These are phyloP conservation scores for Phialophora verrucosa DNA, from an alignment of 2,329 filamentous ascomycete species.

Conservation along the genomic window DNA sequence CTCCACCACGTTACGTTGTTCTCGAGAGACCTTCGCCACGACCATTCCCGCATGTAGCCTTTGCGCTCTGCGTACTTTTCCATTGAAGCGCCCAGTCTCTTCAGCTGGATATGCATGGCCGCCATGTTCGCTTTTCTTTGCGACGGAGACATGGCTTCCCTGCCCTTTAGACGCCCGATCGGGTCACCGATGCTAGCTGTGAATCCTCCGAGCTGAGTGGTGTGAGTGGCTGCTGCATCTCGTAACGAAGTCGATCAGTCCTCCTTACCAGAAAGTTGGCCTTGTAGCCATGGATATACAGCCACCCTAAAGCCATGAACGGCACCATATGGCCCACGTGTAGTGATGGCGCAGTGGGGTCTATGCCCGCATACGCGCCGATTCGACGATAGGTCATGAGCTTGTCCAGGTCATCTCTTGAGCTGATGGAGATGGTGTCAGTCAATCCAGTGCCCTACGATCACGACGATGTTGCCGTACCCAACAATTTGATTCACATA, in stretches of 20 bases:
- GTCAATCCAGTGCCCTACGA: background rate
- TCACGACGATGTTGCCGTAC: slow-evolving; percentile 40
- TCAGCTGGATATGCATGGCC: slow-evolving; percentile 57
- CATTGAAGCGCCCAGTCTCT: slow-evolving; percentile 75
- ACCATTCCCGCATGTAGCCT: slow-evolving; percentile 67
- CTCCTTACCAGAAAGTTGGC: slow-evolving; percentile 50
- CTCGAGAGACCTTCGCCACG: slow-evolving; percentile 69
- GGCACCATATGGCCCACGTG: slow-evolving; percentile 59
- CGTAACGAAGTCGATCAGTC: background rate
- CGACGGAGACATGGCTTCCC: slow-evolving; percentile 46
- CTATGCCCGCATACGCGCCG: slow-evolving; percentile 56
- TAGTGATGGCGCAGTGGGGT: slow-evolving; percentile 57
- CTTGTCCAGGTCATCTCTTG: slow-evolving; percentile 51
- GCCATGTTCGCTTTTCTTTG: slow-evolving; percentile 54
- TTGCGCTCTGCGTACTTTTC: slow-evolving; percentile 68
- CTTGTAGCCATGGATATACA: slow-evolving; percentile 55
- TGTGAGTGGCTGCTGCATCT: slow-evolving; percentile 33
- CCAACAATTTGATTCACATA: slow-evolving; percentile 55
- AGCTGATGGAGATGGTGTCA: slow-evolving; percentile 40
- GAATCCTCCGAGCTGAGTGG: slow-evolving; percentile 52
- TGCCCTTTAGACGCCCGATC: slow-evolving; percentile 50
- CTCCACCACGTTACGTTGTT: slow-evolving; percentile 90
- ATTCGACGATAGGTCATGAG: slow-evolving; percentile 54
- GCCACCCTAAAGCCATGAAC: slow-evolving; percentile 58
- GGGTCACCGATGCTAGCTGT: slow-evolving; percentile 56